Percentiles rank a stretch among this genome's conserved stretches.
Conservation (phyloP, 768 basidiomycete species). For the Podaxis sp. region DNA sequence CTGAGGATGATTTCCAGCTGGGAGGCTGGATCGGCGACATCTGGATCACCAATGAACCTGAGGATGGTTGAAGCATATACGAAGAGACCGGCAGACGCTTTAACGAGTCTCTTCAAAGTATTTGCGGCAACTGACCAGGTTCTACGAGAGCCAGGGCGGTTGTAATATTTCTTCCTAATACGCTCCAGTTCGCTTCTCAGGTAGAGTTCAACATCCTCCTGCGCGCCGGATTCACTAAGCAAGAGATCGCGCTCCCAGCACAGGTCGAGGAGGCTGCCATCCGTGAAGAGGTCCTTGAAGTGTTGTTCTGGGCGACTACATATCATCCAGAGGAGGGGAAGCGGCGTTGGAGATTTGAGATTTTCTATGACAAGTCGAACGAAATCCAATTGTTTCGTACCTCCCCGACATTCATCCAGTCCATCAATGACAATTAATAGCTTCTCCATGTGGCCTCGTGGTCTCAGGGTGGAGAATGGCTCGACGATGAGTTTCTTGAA, state of each 20-base stretch:
- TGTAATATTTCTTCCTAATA: neutral
- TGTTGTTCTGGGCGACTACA: conserved; percentile 14
- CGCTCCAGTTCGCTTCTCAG: neutral
- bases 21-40: neutral
- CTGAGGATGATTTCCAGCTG: neutral
- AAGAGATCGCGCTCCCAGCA: neutral
- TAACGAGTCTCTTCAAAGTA: conserved; percentile 4
- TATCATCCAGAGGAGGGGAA: conserved; percentile 10
- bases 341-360: neutral
- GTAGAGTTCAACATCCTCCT: neutral
- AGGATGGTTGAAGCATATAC: conserved; percentile 12
- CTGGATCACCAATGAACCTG: conserved; percentile 15
- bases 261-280: neutral
- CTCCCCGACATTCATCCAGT: conserved; percentile 15
- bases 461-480: neutral
- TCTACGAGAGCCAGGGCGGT: neutral
- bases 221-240: neutral
- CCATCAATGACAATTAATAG: conserved; percentile 1
- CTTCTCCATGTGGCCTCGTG: neutral
- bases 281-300: neutral
- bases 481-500: neutral
- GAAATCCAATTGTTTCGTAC: conserved; percentile 3
- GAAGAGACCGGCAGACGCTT: conserved; percentile 13
- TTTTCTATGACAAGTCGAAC: neutral
- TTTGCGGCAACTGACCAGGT: neutral